These are phyloP conservation scores for Mycena alexandri DNA, from an alignment of 768 basidiomycete genomes.

Conservation along the genomic window DNA sequence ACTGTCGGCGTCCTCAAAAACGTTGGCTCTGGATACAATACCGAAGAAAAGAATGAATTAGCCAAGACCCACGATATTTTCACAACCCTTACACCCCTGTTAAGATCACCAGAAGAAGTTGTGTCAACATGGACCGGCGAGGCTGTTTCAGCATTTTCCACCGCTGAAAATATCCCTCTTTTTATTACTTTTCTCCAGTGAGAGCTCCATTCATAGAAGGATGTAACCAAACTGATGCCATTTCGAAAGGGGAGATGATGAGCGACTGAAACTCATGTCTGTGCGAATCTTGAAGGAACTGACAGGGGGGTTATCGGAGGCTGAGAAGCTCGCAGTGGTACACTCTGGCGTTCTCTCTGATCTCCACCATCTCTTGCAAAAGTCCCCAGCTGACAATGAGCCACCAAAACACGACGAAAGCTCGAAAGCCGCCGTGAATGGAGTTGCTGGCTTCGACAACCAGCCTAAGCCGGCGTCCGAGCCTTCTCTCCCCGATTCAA, in stretches of 20 bases:
- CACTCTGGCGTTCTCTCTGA: conserved; percentile 13
- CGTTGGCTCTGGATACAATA: conserved; percentile 5
- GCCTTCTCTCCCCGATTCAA: too few species aligned
- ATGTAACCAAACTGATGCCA: neutral
- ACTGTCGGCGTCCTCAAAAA: neutral
- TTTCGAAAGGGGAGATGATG: conserved; percentile 10
- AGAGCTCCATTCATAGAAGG: neutral
- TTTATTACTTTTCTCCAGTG: conserved; percentile 12
- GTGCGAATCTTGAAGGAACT: conserved; percentile 13
- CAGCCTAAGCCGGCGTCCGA: neutral
- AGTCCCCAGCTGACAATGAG: neutral
- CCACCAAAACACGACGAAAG: neutral
- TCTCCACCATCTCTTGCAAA: conserved; percentile 7
- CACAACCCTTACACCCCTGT: conserved; percentile 3
- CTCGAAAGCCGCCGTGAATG: too few species aligned
- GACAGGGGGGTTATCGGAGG: conserved; percentile 8
- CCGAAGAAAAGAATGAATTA: conserved; percentile 4
- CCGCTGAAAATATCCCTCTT: conserved; percentile 10
- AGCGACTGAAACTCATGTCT: conserved; percentile 11
- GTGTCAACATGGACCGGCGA: conserved; percentile 12
- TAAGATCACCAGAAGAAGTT: conserved; percentile 1
- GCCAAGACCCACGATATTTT: conserved; percentile 9
- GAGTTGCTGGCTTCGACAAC: neutral
- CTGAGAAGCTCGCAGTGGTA: conserved; percentile 13
- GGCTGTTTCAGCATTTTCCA: conserved; percentile 9